Base-by-base conservation (phyloP, 129 eudicot genomes). In the Lactuca saligna region DNA sequence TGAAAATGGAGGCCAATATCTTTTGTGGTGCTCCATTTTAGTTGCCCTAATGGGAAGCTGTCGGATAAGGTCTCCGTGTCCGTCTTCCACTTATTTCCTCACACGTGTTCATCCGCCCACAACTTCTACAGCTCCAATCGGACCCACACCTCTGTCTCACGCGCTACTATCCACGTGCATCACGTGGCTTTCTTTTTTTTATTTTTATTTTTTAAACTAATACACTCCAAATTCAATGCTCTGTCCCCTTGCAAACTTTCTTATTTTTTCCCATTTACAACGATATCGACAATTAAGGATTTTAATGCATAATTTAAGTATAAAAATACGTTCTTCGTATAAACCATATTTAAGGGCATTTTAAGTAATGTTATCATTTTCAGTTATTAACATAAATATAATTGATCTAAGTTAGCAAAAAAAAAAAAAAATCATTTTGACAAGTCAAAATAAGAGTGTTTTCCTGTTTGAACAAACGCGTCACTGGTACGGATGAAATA, bases 11-110 rank as follows among this genome's bases (percentile, higher is more conserved):
- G 29, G 29, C 29, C 29, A 25, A 25, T 25, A 10, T 46, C 51
- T 46, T 8, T 46, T 46, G 12, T 10, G 15, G 51, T 15, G 17
- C 51, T 8, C 51, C 50, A 9, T 46, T 46, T n/a, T 46, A 46
- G 51, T 46, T 46, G 51, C 51, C 73, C 59, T 32, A 32, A 8
- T 42, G 63, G 69, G 68, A 75, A 41, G 80, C 74, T 75, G 80
- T 75, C 74, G 80, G 80, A 59, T 59, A 67, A 55, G 69, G 69
- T 57, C 79, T 61, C 41, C 68, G 17, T 42, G 31, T 32, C 51
- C 66, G 29, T 5, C 51, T 31, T 63, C 39, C 35, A 62, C 15
- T 64, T 20, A 16, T 42, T 11, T 54, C 33, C 13, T n/a, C 17
- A 51, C 55, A 66, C 73, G 54, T 38, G 73, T 74, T 1, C 8